Base-by-base conservation (phyloP, 352 stramenopile species). In the Globisporangium splendens region DNA sequence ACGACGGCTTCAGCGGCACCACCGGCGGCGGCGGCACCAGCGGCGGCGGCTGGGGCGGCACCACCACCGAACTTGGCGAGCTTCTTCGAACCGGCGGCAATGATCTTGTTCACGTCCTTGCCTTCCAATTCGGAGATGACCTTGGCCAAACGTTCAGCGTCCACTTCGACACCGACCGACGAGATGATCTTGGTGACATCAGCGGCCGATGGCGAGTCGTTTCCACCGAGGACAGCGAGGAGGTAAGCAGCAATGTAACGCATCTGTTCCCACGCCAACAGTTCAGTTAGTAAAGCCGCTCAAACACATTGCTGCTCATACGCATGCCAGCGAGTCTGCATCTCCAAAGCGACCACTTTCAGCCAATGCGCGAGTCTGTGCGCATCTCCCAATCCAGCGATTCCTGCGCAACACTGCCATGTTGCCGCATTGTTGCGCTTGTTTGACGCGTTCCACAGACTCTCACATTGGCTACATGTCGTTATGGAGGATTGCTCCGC, bases 221-320 rank as follows among this genome's bases (percentile, higher is more conserved):
- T 96, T 64, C 96, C 96, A 64, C 89, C 94, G 56, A 99, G 80
- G 69, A 96, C 94, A 81, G 94, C 95, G 63, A 99, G 82, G 61
- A 99, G 77, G 83, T 98, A 97, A 66, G 96, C 96, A 86, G 94
- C 91, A 91, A 98, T 91, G 94, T 98, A 96, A 91, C 89, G 83
- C 96, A 99, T 99, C 83, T 96, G 68, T 13, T n/a, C n/a, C 15
- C 0, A 49, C 18, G 13, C 24, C n/a, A 48, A 17, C 1, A 38
- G 22, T 0, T 31, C 24, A 5, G 24, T 35, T 35, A 35, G 28
- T 35, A 35, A 31, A 31, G 24, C 24, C 24, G 5, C 24, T 31
- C 24, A 5, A 35, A 15, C 39, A 10, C 38, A 43, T 43, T 43
- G 14, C 38, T 17, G 38, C 38, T 43, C 38, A 41, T 18, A n/a